Percentiles rank a stretch among this genome's conserved stretches.
Evolutionary conservation across 306 rosid species (phyloP).

Genomic region (Datisca glomerata): DNA sequence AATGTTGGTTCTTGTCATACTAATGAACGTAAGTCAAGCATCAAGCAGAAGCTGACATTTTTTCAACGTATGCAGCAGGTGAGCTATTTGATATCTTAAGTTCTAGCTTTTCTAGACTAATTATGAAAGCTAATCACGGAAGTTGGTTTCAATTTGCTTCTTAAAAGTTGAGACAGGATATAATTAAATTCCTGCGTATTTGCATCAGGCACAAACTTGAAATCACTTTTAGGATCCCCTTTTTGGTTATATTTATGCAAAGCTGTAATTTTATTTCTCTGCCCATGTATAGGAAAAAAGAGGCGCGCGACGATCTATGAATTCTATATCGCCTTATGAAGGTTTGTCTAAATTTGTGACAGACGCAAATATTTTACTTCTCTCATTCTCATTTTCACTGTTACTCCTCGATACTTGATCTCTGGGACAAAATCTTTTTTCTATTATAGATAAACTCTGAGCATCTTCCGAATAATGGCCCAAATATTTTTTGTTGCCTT

Average conservation of each 20-base stretch:
- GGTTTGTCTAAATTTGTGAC: too few relatives aligned
- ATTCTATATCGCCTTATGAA: slow-evolving; percentile 3
- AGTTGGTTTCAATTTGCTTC: slow-evolving; percentile 2
- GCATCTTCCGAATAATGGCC: too few relatives aligned
- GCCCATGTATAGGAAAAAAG: slow-evolving; percentile 27
- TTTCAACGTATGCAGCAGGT: slow-evolving; percentile 24
- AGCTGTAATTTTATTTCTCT: slow-evolving; percentile 1
- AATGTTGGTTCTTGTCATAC: neutral
- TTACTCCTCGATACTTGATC: too few relatives aligned
- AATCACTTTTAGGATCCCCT: too few relatives aligned
- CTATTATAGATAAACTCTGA: too few relatives aligned
- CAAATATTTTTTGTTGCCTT: too few relatives aligned
- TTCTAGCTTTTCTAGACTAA: neutral
- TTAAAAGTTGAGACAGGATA: neutral
- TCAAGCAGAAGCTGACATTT: slow-evolving; percentile 8
- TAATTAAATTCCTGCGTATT: too few relatives aligned
- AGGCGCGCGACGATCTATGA: slow-evolving; percentile 9
- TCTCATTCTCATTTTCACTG: too few relatives aligned
- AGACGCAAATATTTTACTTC: too few relatives aligned
- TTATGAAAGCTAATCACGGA: too few relatives aligned
- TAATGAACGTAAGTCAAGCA: slow-evolving; percentile 6
- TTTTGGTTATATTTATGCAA: too few relatives aligned
- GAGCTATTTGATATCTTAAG: slow-evolving; percentile 14
- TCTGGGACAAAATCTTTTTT: too few relatives aligned
- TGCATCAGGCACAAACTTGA: neutral